Base-by-base conservation (phyloP, 2,329 filamentous ascomycete species). In the Fusarium sp. region DNA sequence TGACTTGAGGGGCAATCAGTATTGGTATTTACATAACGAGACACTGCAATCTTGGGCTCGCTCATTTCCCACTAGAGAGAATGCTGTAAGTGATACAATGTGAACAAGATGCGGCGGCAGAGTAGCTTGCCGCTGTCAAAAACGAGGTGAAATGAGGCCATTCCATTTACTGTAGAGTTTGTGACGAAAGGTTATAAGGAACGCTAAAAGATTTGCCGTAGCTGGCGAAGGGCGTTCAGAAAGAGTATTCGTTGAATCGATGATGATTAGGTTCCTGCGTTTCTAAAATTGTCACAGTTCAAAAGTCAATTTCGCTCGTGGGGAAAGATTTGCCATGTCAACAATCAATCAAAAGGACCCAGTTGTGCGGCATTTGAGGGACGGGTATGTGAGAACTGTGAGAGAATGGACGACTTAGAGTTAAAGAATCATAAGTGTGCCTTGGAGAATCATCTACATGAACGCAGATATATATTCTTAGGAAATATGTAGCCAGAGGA, bases 291-390 rank as follows among this genome's bases (percentile, higher is more conserved):
- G 13, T 40, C 20, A 15, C 13, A 47, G 46, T 53, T 47, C 22
- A 24, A 22, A 22, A 40, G 37, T 35, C 24, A 24, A 40, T 33
- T 22, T 39, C 19, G 22, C 26, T 37, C 37, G 19, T 11, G 17
- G 28, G 22, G 44, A n/a, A 41, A 35, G 43, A 41, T 52, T 43
- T 24, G 17, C 33, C 48, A 51, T 61, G 28, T 30, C 28, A 10
- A 30, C 28, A 43, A 55, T 52, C 45, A 61, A 64, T 52, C 45
- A 61, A 64, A 68, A 56, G 22, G 39, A 22, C 17, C 20, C 44
- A 47, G 28, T 47, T 35, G 33, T 37, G 44, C 43, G 37, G 46
- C 47, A 63, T 59, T 64, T 67, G 51, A 54, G 20, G 24, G 17
- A 28, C 19, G n/a, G 35, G 20, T 35, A 41, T 19, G 19, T 14